A percentile compares a stretch with the other conserved stretches of the same genome.
Evolutionary conservation across 2,329 filamentous ascomycete species (phyloP).

Genomic region (Alternaria sp.): DNA sequence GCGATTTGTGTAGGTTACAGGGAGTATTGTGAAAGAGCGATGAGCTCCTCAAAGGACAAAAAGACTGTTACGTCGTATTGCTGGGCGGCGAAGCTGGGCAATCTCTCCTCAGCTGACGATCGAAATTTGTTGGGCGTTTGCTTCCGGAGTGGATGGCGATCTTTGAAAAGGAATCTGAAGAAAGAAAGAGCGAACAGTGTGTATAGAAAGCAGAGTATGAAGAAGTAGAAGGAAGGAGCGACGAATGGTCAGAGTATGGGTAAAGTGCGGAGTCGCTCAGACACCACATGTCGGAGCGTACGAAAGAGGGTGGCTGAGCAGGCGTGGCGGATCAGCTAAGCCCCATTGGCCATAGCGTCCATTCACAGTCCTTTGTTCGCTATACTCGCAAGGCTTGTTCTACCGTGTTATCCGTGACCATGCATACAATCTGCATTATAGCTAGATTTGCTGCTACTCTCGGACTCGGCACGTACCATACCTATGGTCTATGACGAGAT

Average conservation of each 20-base stretch:
- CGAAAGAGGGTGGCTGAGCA: constrained; percentile 23
- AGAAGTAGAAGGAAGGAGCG: constrained; percentile 5
- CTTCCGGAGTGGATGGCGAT: not conserved
- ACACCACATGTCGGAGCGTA: constrained; percentile 22
- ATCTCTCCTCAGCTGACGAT: constrained; percentile 12
- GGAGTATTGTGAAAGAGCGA: constrained; percentile 4
- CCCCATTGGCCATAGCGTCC: constrained; percentile 1
- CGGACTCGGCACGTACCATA: not conserved
- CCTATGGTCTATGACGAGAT: too few relatives aligned
- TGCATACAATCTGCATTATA: constrained; percentile 2
- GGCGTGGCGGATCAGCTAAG: constrained; percentile 16
- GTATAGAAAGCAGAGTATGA: constrained; percentile 1
- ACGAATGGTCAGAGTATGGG: not conserved
- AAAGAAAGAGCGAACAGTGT: constrained; percentile 2
- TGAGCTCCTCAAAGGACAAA: not conserved
- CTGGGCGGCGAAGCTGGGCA: constrained; percentile 17
- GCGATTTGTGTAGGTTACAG: constrained; percentile 3
- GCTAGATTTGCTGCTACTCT: not conserved
- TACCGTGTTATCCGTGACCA: constrained; percentile 10
- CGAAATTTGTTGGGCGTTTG: constrained; percentile 4
- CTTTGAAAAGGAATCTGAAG: not conserved
- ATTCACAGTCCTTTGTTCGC: constrained; percentile 3
- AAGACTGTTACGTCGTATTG: constrained; percentile 6
- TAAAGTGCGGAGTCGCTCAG: constrained; percentile 17
- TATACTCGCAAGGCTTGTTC: not conserved